Evolutionary conservation across 768 basidiomycete species (phyloP), one percentile per base, ranked within the genome.

Genomic region (Gautieria morchelliformis): DNA sequence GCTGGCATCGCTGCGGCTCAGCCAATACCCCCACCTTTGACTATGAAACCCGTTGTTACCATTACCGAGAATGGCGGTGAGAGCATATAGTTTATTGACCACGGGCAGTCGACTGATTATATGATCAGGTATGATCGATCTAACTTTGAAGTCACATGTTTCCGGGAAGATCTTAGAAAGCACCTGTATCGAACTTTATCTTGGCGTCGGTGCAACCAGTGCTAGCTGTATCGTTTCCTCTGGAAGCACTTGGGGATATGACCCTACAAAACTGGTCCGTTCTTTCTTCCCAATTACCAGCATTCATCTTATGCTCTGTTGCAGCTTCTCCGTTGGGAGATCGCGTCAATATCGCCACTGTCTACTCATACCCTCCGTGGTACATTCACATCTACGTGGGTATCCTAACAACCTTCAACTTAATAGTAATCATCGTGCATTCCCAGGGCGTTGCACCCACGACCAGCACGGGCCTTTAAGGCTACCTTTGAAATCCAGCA

Each of bases 261-360:
- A 94, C 66, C 78, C 84, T 0, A 76, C 73, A 62, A 83, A 75
- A 62, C 78, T 77, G 71, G 89, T 87, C 55, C 24, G 66, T 41
- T 19, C n/a, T n/a, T 9, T 51, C 48, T 14, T 14, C 15, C 15
- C 46, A 30, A 57, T 47, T 53, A 5, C 52, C 32, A n/a, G 12
- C 55, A n/a, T 50, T 50, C 44, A n/a, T 35, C 27, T 14, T 37
- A 19, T 35, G 19, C 42, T 45, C 60, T 45, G 17, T 49, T 44
- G n/a, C 60, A 91, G 89, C 72, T 79, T 17, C 70, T 96, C 52
- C 76, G 79, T 59, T 96, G 93, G 93, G 84, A 86, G 58, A 84
- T 94, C 54, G 76, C 81, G 1, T 77, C 74, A 35, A 74, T 86
- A 42, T 75, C 80, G 11, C 80, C 88, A 2, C 70, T 68, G 0